Evolutionary conservation across 139 green algal genomes (phyloP).

Genomic region (Desmodesmus armatus): DNA sequence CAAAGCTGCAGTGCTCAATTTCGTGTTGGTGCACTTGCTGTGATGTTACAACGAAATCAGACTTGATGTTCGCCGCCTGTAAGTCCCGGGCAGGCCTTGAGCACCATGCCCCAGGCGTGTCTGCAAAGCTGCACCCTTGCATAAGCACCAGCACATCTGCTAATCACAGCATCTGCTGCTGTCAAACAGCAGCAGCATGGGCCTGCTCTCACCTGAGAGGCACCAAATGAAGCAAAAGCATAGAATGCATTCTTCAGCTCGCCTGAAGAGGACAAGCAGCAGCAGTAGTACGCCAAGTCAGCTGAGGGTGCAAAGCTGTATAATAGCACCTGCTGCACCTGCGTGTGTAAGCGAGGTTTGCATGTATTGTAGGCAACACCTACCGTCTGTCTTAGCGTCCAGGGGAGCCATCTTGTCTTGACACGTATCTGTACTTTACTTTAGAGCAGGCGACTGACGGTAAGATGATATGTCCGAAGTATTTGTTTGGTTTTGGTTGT

Average conservation of each 20-base stretch:
- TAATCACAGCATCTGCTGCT: not conserved
- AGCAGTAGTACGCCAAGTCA: not conserved
- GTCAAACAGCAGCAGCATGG: too few species aligned
- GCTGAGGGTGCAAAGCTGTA: not conserved
- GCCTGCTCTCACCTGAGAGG: not conserved
- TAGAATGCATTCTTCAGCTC: conserved; percentile 60
- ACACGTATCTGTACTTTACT: too few species aligned
- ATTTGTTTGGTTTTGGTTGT: too few species aligned
- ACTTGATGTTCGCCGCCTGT: too few species aligned
- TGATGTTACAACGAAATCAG: not conserved
- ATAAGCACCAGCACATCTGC: too few species aligned
- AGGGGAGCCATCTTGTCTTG: not conserved
- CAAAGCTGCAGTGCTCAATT: not conserved
- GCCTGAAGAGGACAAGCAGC: conserved; percentile 48
- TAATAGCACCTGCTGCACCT: not conserved
- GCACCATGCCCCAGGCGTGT: not conserved
- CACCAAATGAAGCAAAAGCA: conserved; percentile 65
- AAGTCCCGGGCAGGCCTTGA: too few species aligned
- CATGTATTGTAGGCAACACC: not conserved
- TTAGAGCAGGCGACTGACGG: too few species aligned
- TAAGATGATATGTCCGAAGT: too few species aligned
- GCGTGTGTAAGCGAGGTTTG: not conserved
- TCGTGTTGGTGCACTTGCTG: not conserved
- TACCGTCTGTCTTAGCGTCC: conserved; percentile 7
- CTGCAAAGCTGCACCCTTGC: not conserved